phyloP scores from a whole-genome alignment of 2,329 filamentous ascomycete genomes.

The Talaromyces sp. region DNA sequence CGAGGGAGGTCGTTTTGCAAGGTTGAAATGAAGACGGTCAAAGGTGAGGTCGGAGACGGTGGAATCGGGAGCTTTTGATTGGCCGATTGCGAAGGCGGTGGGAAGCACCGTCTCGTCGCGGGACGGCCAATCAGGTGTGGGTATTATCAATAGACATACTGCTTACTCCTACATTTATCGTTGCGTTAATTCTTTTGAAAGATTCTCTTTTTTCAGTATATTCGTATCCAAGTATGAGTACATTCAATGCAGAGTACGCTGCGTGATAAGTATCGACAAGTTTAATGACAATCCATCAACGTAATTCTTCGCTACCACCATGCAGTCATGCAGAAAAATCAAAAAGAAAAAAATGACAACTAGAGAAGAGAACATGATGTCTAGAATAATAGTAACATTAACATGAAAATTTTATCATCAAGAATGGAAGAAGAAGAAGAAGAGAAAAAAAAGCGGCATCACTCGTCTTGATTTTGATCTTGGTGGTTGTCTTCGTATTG shows the following conservation, averaged over 20 bases:
- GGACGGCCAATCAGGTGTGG: background rate
- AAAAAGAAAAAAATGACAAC: background rate
- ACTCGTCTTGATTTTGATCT: background rate
- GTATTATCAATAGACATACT: background rate
- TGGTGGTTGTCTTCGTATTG: slow-evolving; percentile 8
- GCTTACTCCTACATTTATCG: background rate
- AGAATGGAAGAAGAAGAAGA: slow-evolving; percentile 6
- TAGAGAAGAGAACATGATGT: background rate
- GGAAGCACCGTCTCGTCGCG: background rate
- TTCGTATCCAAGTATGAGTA: background rate
- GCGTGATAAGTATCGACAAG: background rate
- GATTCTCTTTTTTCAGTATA: background rate
- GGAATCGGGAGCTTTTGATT: background rate
- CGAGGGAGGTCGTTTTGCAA: background rate
- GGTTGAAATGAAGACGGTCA: background rate
- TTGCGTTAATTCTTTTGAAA: background rate
- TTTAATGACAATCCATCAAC: background rate
- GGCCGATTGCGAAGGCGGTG: background rate
- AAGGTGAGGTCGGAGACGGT: slow-evolving; percentile 1
- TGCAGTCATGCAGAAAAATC: background rate
- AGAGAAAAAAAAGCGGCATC: slow-evolving; percentile 3
- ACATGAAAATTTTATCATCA: slow-evolving; percentile 1
- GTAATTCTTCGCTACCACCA: background rate
- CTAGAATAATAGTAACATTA: background rate
- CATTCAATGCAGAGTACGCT: background rate